phyloP scores from a whole-genome alignment of 768 basidiomycete genomes.

The Baorangia bicolor region DNA sequence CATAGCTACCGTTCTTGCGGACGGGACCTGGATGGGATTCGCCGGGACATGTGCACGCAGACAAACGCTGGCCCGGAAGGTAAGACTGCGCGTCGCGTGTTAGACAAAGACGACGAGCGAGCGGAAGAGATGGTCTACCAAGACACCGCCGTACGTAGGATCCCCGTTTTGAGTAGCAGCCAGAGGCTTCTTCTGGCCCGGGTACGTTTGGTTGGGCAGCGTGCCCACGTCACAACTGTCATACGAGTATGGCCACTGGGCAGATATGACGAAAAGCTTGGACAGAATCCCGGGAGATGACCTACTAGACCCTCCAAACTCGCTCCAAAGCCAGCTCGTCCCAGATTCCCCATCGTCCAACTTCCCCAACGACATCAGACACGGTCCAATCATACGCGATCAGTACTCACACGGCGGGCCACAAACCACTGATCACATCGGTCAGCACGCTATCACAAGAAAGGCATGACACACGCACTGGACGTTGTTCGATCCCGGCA shows the following conservation, averaged over 20 bases:
- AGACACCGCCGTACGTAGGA: slow-evolving; percentile 26
- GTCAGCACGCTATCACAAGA: slow-evolving; percentile 5
- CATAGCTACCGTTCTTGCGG: slow-evolving; percentile 45
- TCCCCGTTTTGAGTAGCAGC: slow-evolving; percentile 43
- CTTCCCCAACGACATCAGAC: slow-evolving; percentile 23
- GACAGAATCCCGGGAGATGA: slow-evolving; percentile 13
- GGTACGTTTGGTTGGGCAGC: slow-evolving; percentile 67
- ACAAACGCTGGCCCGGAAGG: slow-evolving; percentile 56
- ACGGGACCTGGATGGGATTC: slow-evolving; percentile 61
- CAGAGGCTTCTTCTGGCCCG: slow-evolving; percentile 42
- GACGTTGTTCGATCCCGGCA: slow-evolving; percentile 44
- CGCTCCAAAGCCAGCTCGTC: slow-evolving; percentile 55
- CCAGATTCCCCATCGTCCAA: slow-evolving; percentile 57
- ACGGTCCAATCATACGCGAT: not conserved
- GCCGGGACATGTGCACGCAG: slow-evolving; percentile 55
- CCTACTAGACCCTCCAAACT: slow-evolving; percentile 62
- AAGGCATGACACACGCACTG: slow-evolving; percentile 20
- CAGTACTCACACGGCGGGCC: slow-evolving; percentile 44
- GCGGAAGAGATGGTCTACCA: slow-evolving; percentile 17
- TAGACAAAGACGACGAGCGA: not conserved
- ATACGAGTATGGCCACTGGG: slow-evolving; percentile 54
- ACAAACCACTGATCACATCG: slow-evolving; percentile 37
- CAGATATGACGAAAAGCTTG: not conserved
- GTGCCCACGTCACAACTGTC: slow-evolving; percentile 76
- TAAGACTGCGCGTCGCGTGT: slow-evolving; percentile 34